A percentile compares a stretch with the other conserved stretches of the same genome.
These are phyloP conservation scores for Vishniacozyma victoriae DNA, from an alignment of 768 basidiomycete genomes.

Conservation along the genomic window DNA sequence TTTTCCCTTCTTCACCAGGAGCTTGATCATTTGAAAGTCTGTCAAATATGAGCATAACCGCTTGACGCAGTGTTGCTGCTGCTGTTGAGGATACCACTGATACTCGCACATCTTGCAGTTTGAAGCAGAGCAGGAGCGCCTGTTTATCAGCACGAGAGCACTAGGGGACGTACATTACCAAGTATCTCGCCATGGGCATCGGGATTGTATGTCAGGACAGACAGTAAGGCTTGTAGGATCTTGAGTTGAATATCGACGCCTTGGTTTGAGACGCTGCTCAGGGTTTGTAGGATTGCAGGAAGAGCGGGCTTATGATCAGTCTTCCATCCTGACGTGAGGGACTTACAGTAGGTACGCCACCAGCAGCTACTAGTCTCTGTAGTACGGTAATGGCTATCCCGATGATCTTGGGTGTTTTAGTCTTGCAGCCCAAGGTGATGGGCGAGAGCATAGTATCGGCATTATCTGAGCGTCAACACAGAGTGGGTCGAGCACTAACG, in stretches of 20 bases:
- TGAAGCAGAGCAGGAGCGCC: slow-evolving; percentile 91
- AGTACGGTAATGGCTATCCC: slow-evolving; percentile 85
- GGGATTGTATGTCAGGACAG: slow-evolving; percentile 80
- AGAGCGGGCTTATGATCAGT: no score
- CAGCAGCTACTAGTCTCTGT: slow-evolving; percentile 79
- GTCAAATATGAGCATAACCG: slow-evolving; percentile 97
- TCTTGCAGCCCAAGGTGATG: slow-evolving; percentile 88
- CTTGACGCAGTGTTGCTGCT: slow-evolving; percentile 87
- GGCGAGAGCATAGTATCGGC: slow-evolving; percentile 73
- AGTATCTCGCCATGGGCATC: slow-evolving; percentile 72
- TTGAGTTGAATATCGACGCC: slow-evolving; percentile 96
- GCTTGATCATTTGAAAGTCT: slow-evolving; percentile 55
- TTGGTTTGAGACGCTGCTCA: slow-evolving; percentile 81
- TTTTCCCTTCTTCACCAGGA: slow-evolving; percentile 1
- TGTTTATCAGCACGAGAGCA: slow-evolving; percentile 40
- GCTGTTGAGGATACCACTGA: slow-evolving; percentile 96
- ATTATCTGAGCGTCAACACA: slow-evolving; percentile 49
- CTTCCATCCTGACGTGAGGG: no score
- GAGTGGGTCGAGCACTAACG: slow-evolving; percentile 3
- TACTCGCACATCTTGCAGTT: slow-evolving; percentile 87
- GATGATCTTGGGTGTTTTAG: slow-evolving; percentile 88
- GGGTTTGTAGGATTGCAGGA: slow-evolving; percentile 70
- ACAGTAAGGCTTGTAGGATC: slow-evolving; percentile 84
- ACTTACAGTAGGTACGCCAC: slow-evolving; percentile 60
- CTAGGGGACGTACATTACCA: slow-evolving; percentile 61